A percentile compares a stretch with the other conserved stretches of the same genome.
These are phyloP conservation scores for Pterulicium gracile DNA, from an alignment of 1,284 basidiomycete genomes.

Conservation along the genomic window DNA sequence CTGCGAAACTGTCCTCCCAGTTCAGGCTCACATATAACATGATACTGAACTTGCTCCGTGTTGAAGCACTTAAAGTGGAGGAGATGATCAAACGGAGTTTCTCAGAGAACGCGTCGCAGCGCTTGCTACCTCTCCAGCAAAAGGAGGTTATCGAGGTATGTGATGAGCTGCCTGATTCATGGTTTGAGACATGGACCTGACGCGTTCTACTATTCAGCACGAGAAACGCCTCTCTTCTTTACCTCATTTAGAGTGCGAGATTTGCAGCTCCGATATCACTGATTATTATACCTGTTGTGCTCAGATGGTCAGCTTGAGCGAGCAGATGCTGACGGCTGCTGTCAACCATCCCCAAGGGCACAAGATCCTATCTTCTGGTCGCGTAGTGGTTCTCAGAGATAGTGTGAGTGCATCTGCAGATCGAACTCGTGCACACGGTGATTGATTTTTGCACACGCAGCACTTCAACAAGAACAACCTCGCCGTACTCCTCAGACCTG, in stretches of 20 bases:
- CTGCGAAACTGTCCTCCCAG: slow-evolving; percentile 90
- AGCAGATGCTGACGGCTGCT: slow-evolving; percentile 56
- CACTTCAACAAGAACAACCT: slow-evolving; percentile 66
- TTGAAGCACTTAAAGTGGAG: slow-evolving; percentile 93
- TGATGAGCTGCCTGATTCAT: slow-evolving; percentile 3
- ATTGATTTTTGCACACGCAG: slow-evolving; percentile 29
- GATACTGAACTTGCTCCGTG: slow-evolving; percentile 94
- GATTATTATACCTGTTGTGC: slow-evolving; percentile 70
- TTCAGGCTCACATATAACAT: slow-evolving; percentile 99
- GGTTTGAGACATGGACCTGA: no score
- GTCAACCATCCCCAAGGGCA: slow-evolving; percentile 51
- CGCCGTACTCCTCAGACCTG: slow-evolving; percentile 70
- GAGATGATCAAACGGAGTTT: slow-evolving; percentile 99
- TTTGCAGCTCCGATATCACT: slow-evolving; percentile 64
- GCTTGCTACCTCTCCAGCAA: slow-evolving; percentile 88
- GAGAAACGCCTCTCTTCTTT: slow-evolving; percentile 66
- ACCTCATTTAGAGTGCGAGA: slow-evolving; percentile 57
- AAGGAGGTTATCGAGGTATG: slow-evolving; percentile 73
- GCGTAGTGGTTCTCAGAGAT: slow-evolving; percentile 80
- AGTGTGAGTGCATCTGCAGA: slow-evolving; percentile 59
- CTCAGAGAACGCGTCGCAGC: slow-evolving; percentile 94
- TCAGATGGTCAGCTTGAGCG: slow-evolving; percentile 60
- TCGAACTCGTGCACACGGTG: slow-evolving; percentile 3
- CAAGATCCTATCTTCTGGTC: slow-evolving; percentile 62
- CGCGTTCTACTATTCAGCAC: slow-evolving; percentile 33